Evolutionary conservation across 305 asterid genomes (phyloP).

Genomic region (Rubia occidens): DNA sequence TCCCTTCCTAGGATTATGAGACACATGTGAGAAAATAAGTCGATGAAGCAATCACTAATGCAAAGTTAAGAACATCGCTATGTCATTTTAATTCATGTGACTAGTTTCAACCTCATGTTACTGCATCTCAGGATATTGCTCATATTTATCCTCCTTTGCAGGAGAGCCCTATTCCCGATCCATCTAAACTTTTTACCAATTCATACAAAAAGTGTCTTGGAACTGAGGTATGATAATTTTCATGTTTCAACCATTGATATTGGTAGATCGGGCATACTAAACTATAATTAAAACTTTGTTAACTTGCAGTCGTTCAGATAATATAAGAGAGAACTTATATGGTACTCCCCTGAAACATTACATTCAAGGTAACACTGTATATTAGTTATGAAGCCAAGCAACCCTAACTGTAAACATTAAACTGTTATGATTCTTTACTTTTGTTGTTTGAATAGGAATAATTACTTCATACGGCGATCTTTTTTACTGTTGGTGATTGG

Average conservation of each 20-base stretch:
- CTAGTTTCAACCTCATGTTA: background rate
- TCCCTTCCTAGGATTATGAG: slow-evolving; percentile 58
- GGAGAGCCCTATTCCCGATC: slow-evolving; percentile 85
- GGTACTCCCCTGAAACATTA: slow-evolving; percentile 50
- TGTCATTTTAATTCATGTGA: background rate
- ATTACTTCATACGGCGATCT: background rate
- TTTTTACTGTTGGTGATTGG: slow-evolving; percentile 10
- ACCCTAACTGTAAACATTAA: slow-evolving; percentile 6
- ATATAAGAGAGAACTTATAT: slow-evolving; percentile 73
- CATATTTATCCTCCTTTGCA: slow-evolving; percentile 27
- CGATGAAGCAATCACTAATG: slow-evolving; percentile 85
- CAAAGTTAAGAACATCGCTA: slow-evolving; percentile 40
- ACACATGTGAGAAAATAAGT: slow-evolving; percentile 70
- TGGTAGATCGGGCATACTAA: background rate
- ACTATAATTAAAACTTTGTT: background rate
- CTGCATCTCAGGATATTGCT: slow-evolving; percentile 5
- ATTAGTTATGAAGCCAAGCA: background rate
- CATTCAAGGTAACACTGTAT: background rate
- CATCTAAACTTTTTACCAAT: slow-evolving; percentile 80
- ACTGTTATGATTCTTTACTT: background rate
- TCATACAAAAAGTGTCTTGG: slow-evolving; percentile 76
- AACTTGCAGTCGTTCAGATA: slow-evolving; percentile 68
- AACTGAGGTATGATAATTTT: slow-evolving; percentile 50
- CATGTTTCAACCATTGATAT: background rate
- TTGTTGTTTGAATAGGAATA: slow-evolving; percentile 4